Evolutionary conservation across 257 asterid genomes (phyloP).

Genomic region (Paulownia fortunei): DNA sequence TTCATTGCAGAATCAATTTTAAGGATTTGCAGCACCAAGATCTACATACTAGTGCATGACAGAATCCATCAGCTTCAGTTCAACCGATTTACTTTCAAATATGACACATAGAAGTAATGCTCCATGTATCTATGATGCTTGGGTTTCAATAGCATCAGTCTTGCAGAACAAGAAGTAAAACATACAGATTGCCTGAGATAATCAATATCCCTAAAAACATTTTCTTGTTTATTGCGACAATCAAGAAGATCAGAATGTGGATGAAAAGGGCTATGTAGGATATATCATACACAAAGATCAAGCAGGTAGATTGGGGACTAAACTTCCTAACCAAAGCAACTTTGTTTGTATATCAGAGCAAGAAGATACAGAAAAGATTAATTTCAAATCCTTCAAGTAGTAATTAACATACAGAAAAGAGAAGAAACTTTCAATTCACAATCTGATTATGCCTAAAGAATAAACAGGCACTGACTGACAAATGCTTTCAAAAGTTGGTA

Average conservation of each 20-base stretch:
- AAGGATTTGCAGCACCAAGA: too few relatives aligned
- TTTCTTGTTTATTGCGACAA: not conserved
- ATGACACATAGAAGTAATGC: too few relatives aligned
- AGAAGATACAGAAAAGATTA: slow-evolving; percentile 4
- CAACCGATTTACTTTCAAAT: too few relatives aligned
- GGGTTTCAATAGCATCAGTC: slow-evolving; percentile 18
- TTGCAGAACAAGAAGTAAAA: not conserved
- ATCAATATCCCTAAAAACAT: not conserved
- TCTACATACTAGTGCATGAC: too few relatives aligned
- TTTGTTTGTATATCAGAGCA: slow-evolving; percentile 3
- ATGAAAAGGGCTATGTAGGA: slow-evolving; percentile 2
- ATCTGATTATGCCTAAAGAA: slow-evolving; percentile 18
- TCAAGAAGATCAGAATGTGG: slow-evolving; percentile 8
- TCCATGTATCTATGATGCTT: not conserved
- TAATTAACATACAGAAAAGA: not conserved
- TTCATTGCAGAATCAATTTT: too few relatives aligned
- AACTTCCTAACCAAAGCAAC: not conserved
- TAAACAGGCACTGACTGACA: not conserved
- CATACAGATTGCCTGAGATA: slow-evolving; percentile 5
- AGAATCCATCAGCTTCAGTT: too few relatives aligned
- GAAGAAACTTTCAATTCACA: not conserved
- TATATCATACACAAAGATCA: slow-evolving; percentile 1
- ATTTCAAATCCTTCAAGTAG: slow-evolving; percentile 6
- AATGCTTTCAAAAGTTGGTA: not conserved
- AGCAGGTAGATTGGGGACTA: not conserved